Conservation (phyloP, 371 early-diverging fungal species). For the Capillidium heterosporum region DNA sequence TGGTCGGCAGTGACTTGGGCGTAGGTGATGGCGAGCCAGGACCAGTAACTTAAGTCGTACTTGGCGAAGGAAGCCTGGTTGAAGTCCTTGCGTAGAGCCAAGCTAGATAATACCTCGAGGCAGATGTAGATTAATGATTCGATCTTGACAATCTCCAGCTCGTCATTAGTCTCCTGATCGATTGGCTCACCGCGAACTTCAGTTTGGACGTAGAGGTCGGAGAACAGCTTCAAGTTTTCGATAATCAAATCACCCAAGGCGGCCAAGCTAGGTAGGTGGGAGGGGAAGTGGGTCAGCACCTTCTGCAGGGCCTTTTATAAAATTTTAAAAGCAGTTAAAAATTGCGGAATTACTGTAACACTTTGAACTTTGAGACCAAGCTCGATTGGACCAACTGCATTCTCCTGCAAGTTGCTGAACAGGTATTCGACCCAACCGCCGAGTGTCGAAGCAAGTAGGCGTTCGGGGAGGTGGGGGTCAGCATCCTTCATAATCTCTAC, state of each 20-base stretch:
- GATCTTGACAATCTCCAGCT: too few relatives aligned
- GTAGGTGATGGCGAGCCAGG: background rate
- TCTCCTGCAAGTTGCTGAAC: background rate
- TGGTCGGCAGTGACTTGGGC: background rate
- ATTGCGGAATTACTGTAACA: background rate
- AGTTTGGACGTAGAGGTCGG: too few relatives aligned
- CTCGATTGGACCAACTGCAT: too few relatives aligned
- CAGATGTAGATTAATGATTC: too few relatives aligned
- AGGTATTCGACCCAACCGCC: background rate
- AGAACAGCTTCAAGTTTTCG: too few relatives aligned
- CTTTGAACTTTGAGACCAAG: background rate
- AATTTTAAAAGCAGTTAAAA: too few relatives aligned
- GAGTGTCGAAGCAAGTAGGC: background rate
- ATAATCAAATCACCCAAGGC: too few relatives aligned
- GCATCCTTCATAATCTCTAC: conserved; percentile 1
- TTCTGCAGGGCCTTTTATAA: conserved; percentile 66
- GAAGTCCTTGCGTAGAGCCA: conserved; percentile 17
- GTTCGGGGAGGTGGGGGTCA: background rate
- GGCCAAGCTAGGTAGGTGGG: too few relatives aligned
- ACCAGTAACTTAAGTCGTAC: background rate
- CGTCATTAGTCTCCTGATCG: too few relatives aligned
- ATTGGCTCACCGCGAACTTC: too few relatives aligned
- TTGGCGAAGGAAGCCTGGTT: background rate
- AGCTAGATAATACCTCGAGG: too few relatives aligned
- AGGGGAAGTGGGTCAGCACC: conserved; percentile 14